Evolutionary conservation across 495 filamentous ascomycete species (phyloP).

Genomic region (Aspergillus haitiensis): DNA sequence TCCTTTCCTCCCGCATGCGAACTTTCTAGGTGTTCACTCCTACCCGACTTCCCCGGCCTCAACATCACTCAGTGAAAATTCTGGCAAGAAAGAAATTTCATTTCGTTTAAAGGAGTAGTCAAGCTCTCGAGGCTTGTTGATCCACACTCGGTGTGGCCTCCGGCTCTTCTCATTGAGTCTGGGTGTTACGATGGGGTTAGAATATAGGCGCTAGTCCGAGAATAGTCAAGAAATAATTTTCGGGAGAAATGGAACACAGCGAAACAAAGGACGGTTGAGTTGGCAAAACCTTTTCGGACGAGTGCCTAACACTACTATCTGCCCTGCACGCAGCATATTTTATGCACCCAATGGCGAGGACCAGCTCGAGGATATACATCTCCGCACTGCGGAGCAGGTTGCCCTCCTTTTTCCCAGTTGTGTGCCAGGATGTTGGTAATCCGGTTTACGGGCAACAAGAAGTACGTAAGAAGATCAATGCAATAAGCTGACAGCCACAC

Average conservation of each 20-base stretch:
- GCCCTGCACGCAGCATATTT: constrained; percentile 5
- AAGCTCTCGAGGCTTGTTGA: background rate
- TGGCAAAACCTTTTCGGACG: constrained; percentile 6
- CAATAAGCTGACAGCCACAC: too few species aligned
- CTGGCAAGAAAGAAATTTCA: background rate
- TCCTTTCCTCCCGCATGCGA: constrained; percentile 1
- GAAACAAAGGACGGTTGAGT: background rate
- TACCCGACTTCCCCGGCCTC: constrained; percentile 6
- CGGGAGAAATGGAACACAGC: background rate
- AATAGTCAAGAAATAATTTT: background rate
- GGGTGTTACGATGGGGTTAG: background rate
- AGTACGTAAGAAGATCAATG: background rate
- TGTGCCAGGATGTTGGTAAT: constrained; percentile 10
- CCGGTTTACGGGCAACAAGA: background rate
- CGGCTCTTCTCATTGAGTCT: constrained; percentile 1
- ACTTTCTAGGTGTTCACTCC: constrained; percentile 3
- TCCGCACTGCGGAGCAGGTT: constrained; percentile 13
- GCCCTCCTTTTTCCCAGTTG: constrained; percentile 3
- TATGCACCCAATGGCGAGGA: constrained; percentile 7
- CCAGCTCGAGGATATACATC: background rate
- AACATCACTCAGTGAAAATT: background rate
- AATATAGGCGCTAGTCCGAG: background rate
- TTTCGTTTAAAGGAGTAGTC: background rate
- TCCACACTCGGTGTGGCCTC: constrained; percentile 5
- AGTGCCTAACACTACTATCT: background rate